These are phyloP conservation scores for Populus davidiana DNA, from an alignment of 345 rosid genomes.

Conservation along the genomic window DNA sequence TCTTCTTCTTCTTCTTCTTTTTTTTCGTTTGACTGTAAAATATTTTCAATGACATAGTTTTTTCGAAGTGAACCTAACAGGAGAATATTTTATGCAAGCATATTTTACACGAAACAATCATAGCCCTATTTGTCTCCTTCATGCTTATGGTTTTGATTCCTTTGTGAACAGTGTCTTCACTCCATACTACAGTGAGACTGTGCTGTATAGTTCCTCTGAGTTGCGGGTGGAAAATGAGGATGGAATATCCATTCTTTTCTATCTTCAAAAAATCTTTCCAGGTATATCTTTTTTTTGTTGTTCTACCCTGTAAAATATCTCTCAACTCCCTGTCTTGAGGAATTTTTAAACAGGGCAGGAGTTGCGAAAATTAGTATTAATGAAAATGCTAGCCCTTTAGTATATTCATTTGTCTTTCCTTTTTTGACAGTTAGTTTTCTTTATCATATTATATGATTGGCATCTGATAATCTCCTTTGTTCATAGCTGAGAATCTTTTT, in stretches of 20 bases:
- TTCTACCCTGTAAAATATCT: not conserved
- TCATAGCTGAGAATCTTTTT: conserved; percentile 3
- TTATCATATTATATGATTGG: not conserved
- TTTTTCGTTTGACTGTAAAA: not conserved
- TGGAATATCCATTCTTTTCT: conserved; percentile 94
- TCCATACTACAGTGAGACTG: conserved; percentile 99
- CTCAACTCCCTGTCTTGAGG: not conserved
- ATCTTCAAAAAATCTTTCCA: conserved; percentile 97
- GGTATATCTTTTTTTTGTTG: conserved; percentile 44
- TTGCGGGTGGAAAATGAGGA: conserved; percentile 93
- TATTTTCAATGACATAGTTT: too few species aligned
- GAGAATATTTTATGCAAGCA: too few species aligned
- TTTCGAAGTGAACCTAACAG: too few species aligned
- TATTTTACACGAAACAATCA: too few species aligned
- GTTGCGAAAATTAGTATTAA: not conserved
- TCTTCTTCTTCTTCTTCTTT: too few species aligned
- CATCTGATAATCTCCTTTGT: not conserved
- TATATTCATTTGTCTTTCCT: not conserved
- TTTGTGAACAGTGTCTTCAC: conserved; percentile 77
- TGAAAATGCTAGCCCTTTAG: not conserved
- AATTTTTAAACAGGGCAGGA: not conserved
- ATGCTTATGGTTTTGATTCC: too few species aligned
- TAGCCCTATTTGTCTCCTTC: not conserved
- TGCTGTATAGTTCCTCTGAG: conserved; percentile 85
- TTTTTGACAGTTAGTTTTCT: not conserved